Base-by-base conservation (phyloP, 306 rosid genomes). In the Acacia acuminata region DNA sequence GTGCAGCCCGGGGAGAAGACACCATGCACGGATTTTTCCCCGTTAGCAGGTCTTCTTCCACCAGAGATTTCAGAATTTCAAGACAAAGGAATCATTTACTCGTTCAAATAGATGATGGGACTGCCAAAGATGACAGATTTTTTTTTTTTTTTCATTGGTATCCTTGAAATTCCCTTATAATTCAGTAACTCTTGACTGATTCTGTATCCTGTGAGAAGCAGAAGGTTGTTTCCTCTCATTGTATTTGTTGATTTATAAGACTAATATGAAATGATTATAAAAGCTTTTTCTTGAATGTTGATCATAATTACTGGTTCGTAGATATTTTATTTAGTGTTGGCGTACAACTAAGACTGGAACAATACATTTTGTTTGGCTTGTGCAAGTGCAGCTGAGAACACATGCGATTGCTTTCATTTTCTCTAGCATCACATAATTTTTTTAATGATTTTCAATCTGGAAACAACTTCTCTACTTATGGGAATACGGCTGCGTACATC, bases 31-130 rank as follows among this genome's bases (percentile, higher is more conserved):
- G 50, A 77, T 71, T 82, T 27, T 83, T 67, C 66, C 90, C 71
- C 30, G 77, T 85, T 67, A 80, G 75, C 78, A 90, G 92, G 92
- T 92, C 94, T 43, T 73, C 85, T 76, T 89, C 97, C 77, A 27
- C 69, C 19, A 25, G 69, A 27, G 69, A 27, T 27, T 63, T 27
- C 38, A 63, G 69, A 63, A 27, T 3, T 20, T 63, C 36, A 27
- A 63, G 40, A 63, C 69, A 27, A 63, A 63, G 20, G 69, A 20
- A 27, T 19, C 69, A 8, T 13, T 61, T 61, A 61, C 67, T 27
- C 20, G 20, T 4, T 63, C 38, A 63, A 70, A 30, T 77, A 47
- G 44, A 48, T 30, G 48, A 75, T 34, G 20, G 32, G 76, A 60
- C 53, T 16, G 10, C 70, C 50, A 24, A 56, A 13, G 4, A 30